These are phyloP conservation scores for Pholiota molesta DNA, from an alignment of 768 basidiomycete species.

Conservation along the genomic window DNA sequence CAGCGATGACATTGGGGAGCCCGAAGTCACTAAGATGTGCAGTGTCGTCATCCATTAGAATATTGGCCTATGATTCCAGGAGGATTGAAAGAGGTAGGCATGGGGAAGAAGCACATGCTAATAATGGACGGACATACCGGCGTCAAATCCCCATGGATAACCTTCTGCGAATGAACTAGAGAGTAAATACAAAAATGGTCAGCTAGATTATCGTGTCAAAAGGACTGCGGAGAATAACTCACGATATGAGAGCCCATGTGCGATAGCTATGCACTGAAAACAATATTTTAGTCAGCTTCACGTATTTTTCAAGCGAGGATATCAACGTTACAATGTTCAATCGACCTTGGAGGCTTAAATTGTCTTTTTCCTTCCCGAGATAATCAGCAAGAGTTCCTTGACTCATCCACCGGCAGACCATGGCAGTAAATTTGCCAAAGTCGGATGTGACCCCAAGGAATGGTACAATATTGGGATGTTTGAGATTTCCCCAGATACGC, in stretches of 20 bases:
- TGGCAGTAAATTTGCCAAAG: constrained; percentile 9
- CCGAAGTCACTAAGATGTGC: constrained; percentile 40
- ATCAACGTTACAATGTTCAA: constrained; percentile 10
- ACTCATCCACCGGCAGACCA: constrained; percentile 15
- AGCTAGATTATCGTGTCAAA: not conserved
- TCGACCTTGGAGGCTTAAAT: constrained; percentile 1
- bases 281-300: too few species aligned
- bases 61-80: constrained; percentile 32
- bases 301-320: too few species aligned
- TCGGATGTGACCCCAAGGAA: constrained; percentile 6
- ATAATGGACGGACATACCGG: not conserved
- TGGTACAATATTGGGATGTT: constrained; percentile 11
- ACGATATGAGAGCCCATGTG: not conserved
- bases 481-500: constrained; percentile 4
- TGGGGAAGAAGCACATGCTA: too few species aligned
- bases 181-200: not conserved
- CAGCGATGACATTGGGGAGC: constrained; percentile 30
- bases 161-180: not conserved
- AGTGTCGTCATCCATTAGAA: constrained; percentile 33
- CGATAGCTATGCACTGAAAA: not conserved
- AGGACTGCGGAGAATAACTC: not conserved
- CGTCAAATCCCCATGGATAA: not conserved
- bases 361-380: not conserved
- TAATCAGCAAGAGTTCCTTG: constrained; percentile 8
- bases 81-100: too few species aligned